A percentile compares a stretch with the other conserved stretches of the same genome.
Evolutionary conservation across 1,284 basidiomycete genomes (phyloP).

Genomic region (Tilletiopsis washingtonensis): DNA sequence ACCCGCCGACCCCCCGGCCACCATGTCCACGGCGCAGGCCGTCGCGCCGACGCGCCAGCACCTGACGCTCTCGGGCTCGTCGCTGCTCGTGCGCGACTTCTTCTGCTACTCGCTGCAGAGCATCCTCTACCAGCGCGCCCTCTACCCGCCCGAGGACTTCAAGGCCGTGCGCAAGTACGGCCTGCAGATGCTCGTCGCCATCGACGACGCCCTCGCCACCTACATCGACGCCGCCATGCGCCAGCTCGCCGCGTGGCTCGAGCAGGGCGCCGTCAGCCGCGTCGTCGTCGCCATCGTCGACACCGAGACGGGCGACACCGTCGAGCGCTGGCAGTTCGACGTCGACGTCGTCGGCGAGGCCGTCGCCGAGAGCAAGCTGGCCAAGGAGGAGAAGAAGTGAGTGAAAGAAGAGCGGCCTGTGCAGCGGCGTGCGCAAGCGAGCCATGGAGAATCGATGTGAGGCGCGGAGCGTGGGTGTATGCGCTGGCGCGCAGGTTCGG

Average conservation of each 20-base stretch:
- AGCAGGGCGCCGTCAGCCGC: constrained; percentile 79
- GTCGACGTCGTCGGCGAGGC: constrained; percentile 60
- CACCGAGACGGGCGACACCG: constrained; percentile 78
- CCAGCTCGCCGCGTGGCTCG: constrained; percentile 69
- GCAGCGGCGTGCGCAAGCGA: too few species aligned
- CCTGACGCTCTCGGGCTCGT: constrained; percentile 82
- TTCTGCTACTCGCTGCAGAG: constrained; percentile 80
- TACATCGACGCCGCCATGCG: constrained; percentile 85
- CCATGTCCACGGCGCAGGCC: constrained; percentile 22
- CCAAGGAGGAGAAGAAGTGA: constrained; percentile 5
- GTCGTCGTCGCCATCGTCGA: constrained; percentile 93
- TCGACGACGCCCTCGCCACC: constrained; percentile 81
- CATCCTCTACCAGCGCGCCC: constrained; percentile 91
- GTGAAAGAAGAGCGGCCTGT: too few species aligned
- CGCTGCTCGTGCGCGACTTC: constrained; percentile 92
- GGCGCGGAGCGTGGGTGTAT: too few species aligned
- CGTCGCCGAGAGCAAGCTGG: constrained; percentile 9
- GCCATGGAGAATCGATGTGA: too few species aligned
- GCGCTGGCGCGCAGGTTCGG: too few species aligned
- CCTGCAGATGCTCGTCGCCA: constrained; percentile 85
- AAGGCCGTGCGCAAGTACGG: constrained; percentile 70
- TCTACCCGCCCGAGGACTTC: constrained; percentile 97
- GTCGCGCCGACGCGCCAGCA: constrained; percentile 35
- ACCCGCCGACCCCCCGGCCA: neutral
- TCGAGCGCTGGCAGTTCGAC: constrained; percentile 98